phyloP scores from a whole-genome alignment of 306 rosid species.

The Lathyrus aphaca region DNA sequence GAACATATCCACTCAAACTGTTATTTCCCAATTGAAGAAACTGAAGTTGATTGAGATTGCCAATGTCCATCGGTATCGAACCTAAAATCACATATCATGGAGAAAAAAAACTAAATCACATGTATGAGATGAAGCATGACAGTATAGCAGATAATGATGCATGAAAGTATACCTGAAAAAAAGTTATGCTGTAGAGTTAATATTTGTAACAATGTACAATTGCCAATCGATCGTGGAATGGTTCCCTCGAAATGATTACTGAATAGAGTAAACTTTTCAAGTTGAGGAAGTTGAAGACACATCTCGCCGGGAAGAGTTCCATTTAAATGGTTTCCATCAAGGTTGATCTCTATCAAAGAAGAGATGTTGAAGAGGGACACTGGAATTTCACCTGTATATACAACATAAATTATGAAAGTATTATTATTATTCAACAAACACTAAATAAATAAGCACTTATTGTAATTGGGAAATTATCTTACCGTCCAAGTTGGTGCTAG shows the following conservation, averaged over 20 bases:
- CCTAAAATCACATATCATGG: conserved; percentile 26
- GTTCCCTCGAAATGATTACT: not conserved
- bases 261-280: not conserved
- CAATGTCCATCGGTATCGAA: conserved; percentile 35
- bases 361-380: conserved; percentile 30
- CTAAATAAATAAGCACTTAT: not conserved
- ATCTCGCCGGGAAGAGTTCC: conserved; percentile 12
- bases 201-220: not conserved
- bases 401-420: not conserved
- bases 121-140: too few species aligned
- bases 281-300: conserved; percentile 26
- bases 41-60: conserved; percentile 27
- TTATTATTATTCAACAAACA: not conserved
- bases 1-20: conserved; percentile 26
- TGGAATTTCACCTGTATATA: conserved; percentile 38
- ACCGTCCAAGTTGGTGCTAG: conserved; percentile 6
- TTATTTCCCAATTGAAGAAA: not conserved
- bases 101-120: too few species aligned
- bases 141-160: too few species aligned
- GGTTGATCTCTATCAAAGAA: not conserved
- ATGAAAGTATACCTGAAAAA: conserved; percentile 13
- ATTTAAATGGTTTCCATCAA: not conserved
- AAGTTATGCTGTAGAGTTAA: not conserved
- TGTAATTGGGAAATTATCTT: not conserved
- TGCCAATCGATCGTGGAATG: conserved; percentile 33